Evolutionary conservation across 306 rosid genomes (phyloP), one percentile per base, ranked within the genome.

Genomic region (Rosa persica): DNA sequence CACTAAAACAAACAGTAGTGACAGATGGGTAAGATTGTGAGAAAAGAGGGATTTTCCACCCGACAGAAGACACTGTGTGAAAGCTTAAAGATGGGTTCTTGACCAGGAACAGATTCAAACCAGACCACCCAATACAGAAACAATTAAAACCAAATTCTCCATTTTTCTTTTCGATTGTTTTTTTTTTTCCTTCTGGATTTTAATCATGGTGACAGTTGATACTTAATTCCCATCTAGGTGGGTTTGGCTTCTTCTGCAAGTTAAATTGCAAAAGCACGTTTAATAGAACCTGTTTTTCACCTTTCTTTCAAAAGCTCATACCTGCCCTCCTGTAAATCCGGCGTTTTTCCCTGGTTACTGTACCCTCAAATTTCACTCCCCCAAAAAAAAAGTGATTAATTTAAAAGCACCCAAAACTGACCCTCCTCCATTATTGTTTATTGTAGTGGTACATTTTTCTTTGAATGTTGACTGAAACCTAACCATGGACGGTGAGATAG

Each of bases 1-100:
- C 84, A 83, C 12, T 36, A 39, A 25, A 61, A 27, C 43, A 71
- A 55, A 4, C 40, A 91, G 89, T 73, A 91, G 89, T 73, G 93
- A 91, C 90, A 75, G 74, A 79, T 68, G 78, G 79, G 82, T 48
- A 57, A 79, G 72, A 62, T 82, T 27, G 38, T 57, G 74, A 73
- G 69, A 23, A 11, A 58, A 55, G 60, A 64, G 67, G 72, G 80
- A 69, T 76, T 85, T 80, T 77, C 74, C 85, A 81, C 89, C 96
- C 94, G 97, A 92, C 97, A 91, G 39, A 70, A 30, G 76, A 70
- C 81, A 90, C 95, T 86, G 92, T 88, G 86, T 82, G 79, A 91
- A 89, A 86, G 80, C 90, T 84, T 85, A 80, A 74, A 83, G 81
- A 74, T 85, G 30, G 80, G 82, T 72, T 85, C 88, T 88, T 83